phyloP scores from a whole-genome alignment of 768 basidiomycete genomes.

The Cystobasidium tubakii region DNA sequence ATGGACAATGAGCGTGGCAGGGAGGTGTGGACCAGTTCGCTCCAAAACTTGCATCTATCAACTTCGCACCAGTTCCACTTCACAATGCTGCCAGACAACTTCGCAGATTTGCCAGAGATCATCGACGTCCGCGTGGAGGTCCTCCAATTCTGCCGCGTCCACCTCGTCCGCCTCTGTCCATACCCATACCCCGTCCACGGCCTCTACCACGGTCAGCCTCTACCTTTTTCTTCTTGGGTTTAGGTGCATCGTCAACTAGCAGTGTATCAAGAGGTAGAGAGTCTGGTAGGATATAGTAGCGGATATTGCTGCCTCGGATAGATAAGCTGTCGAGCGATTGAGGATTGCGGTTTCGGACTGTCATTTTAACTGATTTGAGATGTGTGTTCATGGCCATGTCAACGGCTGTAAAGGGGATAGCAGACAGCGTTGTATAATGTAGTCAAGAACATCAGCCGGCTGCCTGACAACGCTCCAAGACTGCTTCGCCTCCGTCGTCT shows the following conservation, averaged over 20 bases:
- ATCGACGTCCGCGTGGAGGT: slow-evolving; percentile 27
- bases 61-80: neutral
- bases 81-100: neutral
- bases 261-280: slow-evolving; percentile 92
- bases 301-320: slow-evolving; percentile 92
- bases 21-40: too few species aligned
- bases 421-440: slow-evolving; percentile 17
- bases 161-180: slow-evolving; percentile 16
- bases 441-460: neutral
- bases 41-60: too few species aligned
- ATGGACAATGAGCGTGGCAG: neutral
- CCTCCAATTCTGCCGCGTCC: slow-evolving; percentile 32
- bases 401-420: slow-evolving; percentile 61
- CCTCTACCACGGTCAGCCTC: slow-evolving; percentile 51
- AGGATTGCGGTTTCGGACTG: slow-evolving; percentile 82
- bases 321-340: slow-evolving; percentile 79
- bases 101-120: neutral
- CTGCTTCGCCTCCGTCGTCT: slow-evolving; percentile 91
- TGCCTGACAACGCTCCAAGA: slow-evolving; percentile 61
- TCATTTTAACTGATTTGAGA: slow-evolving; percentile 75
- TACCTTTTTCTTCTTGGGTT: slow-evolving; percentile 85
- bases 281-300: slow-evolving; percentile 96
- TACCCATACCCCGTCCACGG: slow-evolving; percentile 9
- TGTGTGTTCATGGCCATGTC: slow-evolving; percentile 99
- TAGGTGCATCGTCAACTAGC: slow-evolving; percentile 93